Percentiles rank a stretch among this genome's conserved stretches.
Evolutionary conservation across 2,329 filamentous ascomycete genomes (phyloP).

Genomic region (Stenocarpella maydis): DNA sequence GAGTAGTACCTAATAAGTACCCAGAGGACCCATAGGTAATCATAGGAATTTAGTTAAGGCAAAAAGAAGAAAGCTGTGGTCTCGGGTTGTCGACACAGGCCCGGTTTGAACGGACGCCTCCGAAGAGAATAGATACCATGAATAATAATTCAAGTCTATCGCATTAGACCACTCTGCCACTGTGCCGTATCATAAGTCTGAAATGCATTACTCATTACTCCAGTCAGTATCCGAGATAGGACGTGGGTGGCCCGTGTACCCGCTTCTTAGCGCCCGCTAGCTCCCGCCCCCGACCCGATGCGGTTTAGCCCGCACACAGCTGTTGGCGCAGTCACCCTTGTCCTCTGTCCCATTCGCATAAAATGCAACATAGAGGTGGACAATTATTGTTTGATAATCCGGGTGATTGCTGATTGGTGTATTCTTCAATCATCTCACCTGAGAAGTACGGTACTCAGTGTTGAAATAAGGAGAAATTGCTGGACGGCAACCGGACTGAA

Average conservation of each 20-base stretch:
- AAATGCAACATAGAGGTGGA: neutral
- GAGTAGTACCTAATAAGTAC: no score
- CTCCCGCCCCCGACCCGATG: neutral
- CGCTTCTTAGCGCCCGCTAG: neutral
- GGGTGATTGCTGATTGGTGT: neutral
- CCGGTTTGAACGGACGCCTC: constrained; percentile 19
- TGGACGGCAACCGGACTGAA: neutral
- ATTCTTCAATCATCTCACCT: no score
- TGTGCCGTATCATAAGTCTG: neutral
- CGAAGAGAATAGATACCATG: constrained; percentile 26
- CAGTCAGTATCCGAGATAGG: neutral
- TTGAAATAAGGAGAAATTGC: neutral
- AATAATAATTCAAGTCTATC: constrained; percentile 21
- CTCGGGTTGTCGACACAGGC: neutral
- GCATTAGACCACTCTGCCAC: constrained; percentile 27
- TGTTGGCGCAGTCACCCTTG: no score
- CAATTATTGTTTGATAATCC: neutral
- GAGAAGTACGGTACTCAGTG: neutral
- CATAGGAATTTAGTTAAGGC: neutral
- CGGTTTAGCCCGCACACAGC: neutral
- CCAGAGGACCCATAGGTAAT: no score
- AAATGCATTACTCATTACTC: rapidly evolving
- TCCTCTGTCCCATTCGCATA: neutral
- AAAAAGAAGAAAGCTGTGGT: neutral
- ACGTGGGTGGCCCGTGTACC: neutral